Evolutionary conservation across 352 stramenopile species (phyloP).

Genomic region (Phytopythium vexans): DNA sequence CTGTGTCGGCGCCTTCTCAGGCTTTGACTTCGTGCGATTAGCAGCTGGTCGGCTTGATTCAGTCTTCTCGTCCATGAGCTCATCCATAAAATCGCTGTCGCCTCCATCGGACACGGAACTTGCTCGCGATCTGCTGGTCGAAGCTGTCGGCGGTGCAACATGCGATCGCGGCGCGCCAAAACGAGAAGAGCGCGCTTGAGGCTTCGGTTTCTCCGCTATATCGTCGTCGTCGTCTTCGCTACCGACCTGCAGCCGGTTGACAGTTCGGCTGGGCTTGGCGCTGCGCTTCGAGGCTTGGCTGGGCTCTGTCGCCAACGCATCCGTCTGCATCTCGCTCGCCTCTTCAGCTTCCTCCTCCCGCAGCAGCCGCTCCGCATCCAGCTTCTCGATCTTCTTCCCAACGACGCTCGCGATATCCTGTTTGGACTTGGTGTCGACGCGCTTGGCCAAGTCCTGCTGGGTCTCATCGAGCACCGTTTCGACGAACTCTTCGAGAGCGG

Average conservation of each 20-base stretch:
- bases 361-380: conserved; percentile 47
- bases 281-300: too few relatives aligned
- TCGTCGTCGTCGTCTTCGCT: conserved; percentile 18
- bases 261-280: not conserved
- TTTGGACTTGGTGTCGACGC: conserved; percentile 45
- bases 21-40: not conserved
- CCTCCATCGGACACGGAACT: not conserved
- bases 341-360: conserved; percentile 41
- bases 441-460: conserved; percentile 54
- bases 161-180: conserved; percentile 16
- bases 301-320: not conserved
- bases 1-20: conserved; percentile 3
- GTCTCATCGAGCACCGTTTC: conserved; percentile 63
- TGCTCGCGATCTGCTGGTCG: not conserved
- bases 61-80: not conserved
- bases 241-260: conserved; percentile 14
- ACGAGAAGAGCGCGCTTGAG: not conserved
- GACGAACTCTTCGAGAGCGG: conserved; percentile 78
- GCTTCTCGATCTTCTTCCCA: conserved; percentile 62
- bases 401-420: conserved; percentile 64
- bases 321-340: conserved; percentile 2
- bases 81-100: conserved; percentile 5
- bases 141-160: not conserved
- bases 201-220: conserved; percentile 1
- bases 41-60: not conserved